Conservation (phyloP, 208 protist species). For the Perkinsela sp. region DNA sequence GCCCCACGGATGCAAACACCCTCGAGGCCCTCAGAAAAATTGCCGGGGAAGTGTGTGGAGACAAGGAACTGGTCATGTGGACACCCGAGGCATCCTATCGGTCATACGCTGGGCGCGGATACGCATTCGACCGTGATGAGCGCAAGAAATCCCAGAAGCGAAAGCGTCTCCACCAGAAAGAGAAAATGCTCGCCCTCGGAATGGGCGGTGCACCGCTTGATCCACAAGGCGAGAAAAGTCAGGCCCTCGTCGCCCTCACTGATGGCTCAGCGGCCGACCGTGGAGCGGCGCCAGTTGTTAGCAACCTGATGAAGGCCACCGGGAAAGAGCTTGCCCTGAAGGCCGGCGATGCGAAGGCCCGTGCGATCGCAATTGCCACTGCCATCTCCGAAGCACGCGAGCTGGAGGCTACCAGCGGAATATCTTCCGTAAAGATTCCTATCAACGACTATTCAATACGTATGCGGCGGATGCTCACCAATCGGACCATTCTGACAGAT, state of each 20-base stretch:
- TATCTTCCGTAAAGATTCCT: not conserved
- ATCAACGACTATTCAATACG: not conserved
- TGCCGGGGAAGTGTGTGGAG: not conserved
- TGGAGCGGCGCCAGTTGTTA: not conserved
- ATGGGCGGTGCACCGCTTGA: not conserved
- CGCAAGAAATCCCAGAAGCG: not conserved
- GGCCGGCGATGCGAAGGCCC: not conserved
- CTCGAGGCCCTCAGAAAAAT: not conserved
- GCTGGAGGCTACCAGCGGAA: not conserved
- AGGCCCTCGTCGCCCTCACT: not conserved
- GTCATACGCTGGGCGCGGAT: not conserved
- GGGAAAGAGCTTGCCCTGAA: not conserved
- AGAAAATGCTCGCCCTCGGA: not conserved
- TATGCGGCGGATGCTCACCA: not conserved
- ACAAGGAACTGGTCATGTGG: not conserved
- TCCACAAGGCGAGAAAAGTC: not conserved
- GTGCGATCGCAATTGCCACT: not conserved
- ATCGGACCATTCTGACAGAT: not conserved
- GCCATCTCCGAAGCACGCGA: not conserved
- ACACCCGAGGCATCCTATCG: not conserved
- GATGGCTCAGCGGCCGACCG: not conserved
- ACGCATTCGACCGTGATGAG: not conserved
- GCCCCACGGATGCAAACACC: not conserved
- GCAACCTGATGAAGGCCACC: not conserved
- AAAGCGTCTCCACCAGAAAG: not conserved